Conservation (phyloP, 192 early-diverging fungal species). For the Coemansia sp. region DNA sequence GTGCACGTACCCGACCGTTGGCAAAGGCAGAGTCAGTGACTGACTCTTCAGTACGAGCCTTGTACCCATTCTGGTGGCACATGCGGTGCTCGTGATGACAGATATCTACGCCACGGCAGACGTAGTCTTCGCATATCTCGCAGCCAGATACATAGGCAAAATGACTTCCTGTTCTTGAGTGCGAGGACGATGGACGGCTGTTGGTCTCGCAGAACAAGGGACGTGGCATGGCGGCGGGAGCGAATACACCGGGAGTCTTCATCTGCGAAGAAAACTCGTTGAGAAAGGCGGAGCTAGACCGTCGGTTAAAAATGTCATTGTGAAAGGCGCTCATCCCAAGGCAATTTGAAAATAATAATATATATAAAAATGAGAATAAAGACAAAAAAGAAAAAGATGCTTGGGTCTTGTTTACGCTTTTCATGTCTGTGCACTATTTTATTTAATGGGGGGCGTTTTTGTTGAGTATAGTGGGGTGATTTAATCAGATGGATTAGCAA, state of each 20-base stretch:
- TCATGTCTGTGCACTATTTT: background rate
- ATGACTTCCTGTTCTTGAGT: conserved; percentile 10
- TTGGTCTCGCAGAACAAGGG: conserved; percentile 33
- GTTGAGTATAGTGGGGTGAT: conserved; percentile 10
- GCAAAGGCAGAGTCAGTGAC: conserved; percentile 42
- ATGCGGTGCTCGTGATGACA: conserved; percentile 50
- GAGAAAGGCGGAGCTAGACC: conserved; percentile 5
- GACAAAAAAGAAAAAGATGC: background rate
- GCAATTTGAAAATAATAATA: background rate
- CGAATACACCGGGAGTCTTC: conserved; percentile 42
- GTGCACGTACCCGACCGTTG: conserved; percentile 39
- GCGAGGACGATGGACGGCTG: conserved; percentile 11
- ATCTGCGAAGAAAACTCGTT: conserved; percentile 20
- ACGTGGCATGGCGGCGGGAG: conserved; percentile 42
- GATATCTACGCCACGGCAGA: conserved; percentile 34
- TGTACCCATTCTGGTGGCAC: conserved; percentile 14
- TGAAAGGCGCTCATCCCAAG: conserved; percentile 46
- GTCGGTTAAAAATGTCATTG: conserved; percentile 49
- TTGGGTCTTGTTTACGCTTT: background rate
- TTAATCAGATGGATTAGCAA: background rate
- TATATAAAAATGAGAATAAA: conserved; percentile 14
- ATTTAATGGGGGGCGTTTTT: background rate
- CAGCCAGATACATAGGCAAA: conserved; percentile 52
- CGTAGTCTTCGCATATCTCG: conserved; percentile 49
- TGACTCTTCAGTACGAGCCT: conserved; percentile 42